A percentile compares a stretch with the other conserved stretches of the same genome.
These are phyloP conservation scores for Leccinum fuscescens DNA, from an alignment of 1,284 basidiomycete genomes.

Conservation along the genomic window DNA sequence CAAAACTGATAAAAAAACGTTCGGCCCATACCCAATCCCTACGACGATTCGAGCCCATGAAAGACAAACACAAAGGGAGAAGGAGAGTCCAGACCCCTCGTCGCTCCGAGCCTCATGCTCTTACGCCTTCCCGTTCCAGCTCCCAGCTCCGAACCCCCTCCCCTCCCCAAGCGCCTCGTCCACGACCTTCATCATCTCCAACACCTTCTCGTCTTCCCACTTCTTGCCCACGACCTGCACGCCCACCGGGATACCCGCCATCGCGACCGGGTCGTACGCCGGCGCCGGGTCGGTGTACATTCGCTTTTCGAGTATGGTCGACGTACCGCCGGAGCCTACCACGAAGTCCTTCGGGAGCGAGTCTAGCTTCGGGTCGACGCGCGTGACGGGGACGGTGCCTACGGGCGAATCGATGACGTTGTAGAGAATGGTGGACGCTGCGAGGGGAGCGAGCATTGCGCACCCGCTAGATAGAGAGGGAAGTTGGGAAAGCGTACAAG, in stretches of 20 bases:
- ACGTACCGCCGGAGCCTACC: constrained; percentile 43
- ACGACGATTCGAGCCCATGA: neutral
- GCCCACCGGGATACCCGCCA: constrained; percentile 80
- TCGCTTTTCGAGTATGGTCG: constrained; percentile 52
- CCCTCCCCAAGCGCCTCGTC: constrained; percentile 60
- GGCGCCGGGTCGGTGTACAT: constrained; percentile 53
- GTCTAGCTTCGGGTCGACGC: constrained; percentile 68
- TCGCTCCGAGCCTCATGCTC: neutral
- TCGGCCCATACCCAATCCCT: neutral
- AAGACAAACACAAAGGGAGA: neutral
- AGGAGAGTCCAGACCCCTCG: neutral
- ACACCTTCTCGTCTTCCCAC: constrained; percentile 86
- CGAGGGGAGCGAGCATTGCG: constrained; percentile 52
- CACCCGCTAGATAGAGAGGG: constrained; percentile 41
- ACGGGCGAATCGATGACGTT: constrained; percentile 80
- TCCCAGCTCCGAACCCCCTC: constrained; percentile 53
- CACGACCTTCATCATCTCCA: constrained; percentile 80
- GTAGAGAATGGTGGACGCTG: constrained; percentile 52
- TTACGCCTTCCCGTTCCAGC: constrained; percentile 27
- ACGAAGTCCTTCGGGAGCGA: constrained; percentile 59
- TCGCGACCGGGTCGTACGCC: constrained; percentile 69
- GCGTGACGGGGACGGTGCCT: constrained; percentile 78
- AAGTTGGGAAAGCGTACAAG: neutral
- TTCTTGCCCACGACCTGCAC: constrained; percentile 78
- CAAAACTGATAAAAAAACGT: neutral